Conservation (phyloP, 805 yeast genomes). For the Teunomyces tritomae region DNA sequence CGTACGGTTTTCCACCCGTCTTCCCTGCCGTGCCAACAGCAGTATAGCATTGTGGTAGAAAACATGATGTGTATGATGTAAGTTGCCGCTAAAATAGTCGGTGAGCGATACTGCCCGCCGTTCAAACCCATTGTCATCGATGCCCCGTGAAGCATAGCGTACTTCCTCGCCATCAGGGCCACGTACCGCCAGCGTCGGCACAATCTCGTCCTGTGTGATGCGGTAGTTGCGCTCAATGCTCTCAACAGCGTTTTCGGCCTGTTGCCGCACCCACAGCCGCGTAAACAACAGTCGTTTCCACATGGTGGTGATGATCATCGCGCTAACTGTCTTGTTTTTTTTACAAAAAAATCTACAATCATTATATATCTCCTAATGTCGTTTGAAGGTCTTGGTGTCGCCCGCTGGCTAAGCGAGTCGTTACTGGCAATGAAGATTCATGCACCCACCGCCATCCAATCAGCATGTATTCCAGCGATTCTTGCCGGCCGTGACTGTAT, state of each 20-base stretch:
- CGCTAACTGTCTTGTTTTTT: background rate
- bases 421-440: conserved; percentile 76
- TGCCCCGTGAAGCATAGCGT: conserved; percentile 16
- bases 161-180: background rate
- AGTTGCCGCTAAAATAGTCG: conserved; percentile 41
- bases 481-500: conserved; percentile 85
- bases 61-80: conserved; percentile 39
- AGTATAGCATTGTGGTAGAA: conserved; percentile 28
- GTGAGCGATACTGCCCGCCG: conserved; percentile 22
- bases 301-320: background rate
- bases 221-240: background rate
- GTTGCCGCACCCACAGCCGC: background rate
- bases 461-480: conserved; percentile 84
- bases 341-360: background rate
- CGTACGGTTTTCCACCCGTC: conserved; percentile 35
- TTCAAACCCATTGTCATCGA: conserved; percentile 16
- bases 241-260: background rate
- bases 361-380: conserved; percentile 19
- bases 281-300: background rate
- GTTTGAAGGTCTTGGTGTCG: conserved; percentile 68
- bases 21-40: conserved; percentile 25
- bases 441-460: conserved; percentile 83
- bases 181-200: background rate
- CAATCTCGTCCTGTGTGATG: background rate
- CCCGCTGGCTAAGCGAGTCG: conserved; percentile 85